These are phyloP conservation scores for Hypomyces perniciosus DNA, from an alignment of 2,329 filamentous ascomycete genomes.

Conservation along the genomic window DNA sequence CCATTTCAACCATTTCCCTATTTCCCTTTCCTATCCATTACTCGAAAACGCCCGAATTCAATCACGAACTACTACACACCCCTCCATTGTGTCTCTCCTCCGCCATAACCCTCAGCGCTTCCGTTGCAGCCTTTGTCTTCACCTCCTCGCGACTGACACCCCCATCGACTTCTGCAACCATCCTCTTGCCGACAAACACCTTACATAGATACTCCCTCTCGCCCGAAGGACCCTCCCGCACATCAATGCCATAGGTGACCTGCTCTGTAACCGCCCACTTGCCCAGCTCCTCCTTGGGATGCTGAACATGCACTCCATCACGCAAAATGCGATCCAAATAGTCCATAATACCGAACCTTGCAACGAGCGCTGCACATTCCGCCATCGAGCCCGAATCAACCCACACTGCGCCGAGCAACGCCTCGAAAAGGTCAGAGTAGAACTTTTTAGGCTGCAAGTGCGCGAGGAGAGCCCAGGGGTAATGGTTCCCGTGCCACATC, in stretches of 20 bases:
- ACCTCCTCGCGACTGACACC: conserved; percentile 47
- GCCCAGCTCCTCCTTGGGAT: conserved; percentile 65
- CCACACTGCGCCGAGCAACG: conserved; percentile 74
- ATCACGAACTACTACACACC: conserved; percentile 1
- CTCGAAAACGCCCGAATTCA: not conserved
- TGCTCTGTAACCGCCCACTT: conserved; percentile 44
- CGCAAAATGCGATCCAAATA: conserved; percentile 57
- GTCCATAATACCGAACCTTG: conserved; percentile 57
- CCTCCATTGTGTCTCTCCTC: conserved; percentile 12
- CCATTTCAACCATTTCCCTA: no score
- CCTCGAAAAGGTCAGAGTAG: conserved; percentile 78
- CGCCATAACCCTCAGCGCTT: conserved; percentile 37
- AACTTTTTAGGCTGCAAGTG: conserved; percentile 66
- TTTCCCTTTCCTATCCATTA: no score
- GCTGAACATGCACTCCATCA: conserved; percentile 49
- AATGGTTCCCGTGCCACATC: conserved; percentile 46
- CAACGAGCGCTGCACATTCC: conserved; percentile 54
- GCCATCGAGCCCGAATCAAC: conserved; percentile 65
- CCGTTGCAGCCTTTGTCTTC: conserved; percentile 49
- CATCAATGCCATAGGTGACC: conserved; percentile 47
- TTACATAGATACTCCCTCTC: conserved; percentile 36
- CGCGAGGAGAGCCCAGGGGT: conserved; percentile 72
- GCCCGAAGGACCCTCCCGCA: conserved; percentile 14
- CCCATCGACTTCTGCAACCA: conserved; percentile 39
- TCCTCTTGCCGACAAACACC: conserved; percentile 42